These are phyloP conservation scores for Canavalia gladiata DNA, from an alignment of 306 rosid species.

Conservation along the genomic window DNA sequence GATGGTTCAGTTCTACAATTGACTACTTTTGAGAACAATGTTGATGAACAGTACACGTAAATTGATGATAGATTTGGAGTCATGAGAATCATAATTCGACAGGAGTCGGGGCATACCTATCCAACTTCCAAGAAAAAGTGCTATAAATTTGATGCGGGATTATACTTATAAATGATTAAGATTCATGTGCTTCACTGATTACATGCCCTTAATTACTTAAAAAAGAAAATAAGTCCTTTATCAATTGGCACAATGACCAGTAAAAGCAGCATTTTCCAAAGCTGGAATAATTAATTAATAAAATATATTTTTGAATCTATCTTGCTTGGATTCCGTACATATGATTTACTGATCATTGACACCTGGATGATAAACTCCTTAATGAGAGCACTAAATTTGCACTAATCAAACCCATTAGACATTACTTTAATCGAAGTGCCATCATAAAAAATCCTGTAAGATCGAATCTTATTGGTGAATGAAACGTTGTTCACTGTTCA, in stretches of 20 bases:
- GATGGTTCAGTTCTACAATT: neutral
- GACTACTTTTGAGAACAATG: slow-evolving; percentile 1
- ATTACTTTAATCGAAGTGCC: slow-evolving; percentile 49
- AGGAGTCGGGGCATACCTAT: slow-evolving; percentile 22
- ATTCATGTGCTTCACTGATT: slow-evolving; percentile 64
- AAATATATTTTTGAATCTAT: slow-evolving; percentile 26
- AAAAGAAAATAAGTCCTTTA: slow-evolving; percentile 32
- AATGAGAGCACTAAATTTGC: slow-evolving; percentile 20
- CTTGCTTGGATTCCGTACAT: slow-evolving; percentile 53
- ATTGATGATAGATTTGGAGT: neutral
- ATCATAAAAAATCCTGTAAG: slow-evolving; percentile 31
- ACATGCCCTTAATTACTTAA: slow-evolving; percentile 43
- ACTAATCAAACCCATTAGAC: slow-evolving; percentile 28
- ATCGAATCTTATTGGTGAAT: slow-evolving; percentile 76
- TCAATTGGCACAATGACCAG: slow-evolving; percentile 41
- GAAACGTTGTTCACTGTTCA: slow-evolving; percentile 58
- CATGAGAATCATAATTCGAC: slow-evolving; percentile 36
- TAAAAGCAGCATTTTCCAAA: slow-evolving; percentile 53
- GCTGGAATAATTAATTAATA: slow-evolving; percentile 44
- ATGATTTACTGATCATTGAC: slow-evolving; percentile 80
- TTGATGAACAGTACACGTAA: slow-evolving; percentile 34
- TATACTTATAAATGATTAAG: slow-evolving; percentile 43
- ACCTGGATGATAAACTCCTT: slow-evolving; percentile 59
- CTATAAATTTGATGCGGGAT: slow-evolving; percentile 21
- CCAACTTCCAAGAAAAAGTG: slow-evolving; percentile 44